Conservation (phyloP, 2,329 filamentous ascomycete genomes). For the Aspergillus terreus region DNA sequence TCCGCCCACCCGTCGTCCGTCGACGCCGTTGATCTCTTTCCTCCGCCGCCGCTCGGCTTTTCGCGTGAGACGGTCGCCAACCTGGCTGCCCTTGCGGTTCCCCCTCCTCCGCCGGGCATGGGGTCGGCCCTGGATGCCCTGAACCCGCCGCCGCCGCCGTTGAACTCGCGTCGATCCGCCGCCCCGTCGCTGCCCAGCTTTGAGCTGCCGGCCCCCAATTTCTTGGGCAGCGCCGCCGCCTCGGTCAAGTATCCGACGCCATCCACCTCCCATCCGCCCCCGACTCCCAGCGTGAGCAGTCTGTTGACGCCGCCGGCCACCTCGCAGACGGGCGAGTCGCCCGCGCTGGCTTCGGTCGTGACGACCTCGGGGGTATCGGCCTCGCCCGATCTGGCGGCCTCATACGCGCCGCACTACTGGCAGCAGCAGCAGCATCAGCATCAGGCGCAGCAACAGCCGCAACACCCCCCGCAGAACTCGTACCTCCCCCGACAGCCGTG, state of each 20-base stretch:
- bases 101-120: conserved; percentile 58
- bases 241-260: conserved; percentile 49
- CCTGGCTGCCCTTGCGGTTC: conserved; percentile 61
- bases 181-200: conserved; percentile 66
- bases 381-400: conserved; percentile 44
- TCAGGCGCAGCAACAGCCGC: background rate
- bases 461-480: conserved; percentile 39
- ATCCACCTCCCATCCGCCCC: conserved; percentile 41
- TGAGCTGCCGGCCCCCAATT: conserved; percentile 61
- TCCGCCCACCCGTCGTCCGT: conserved; percentile 37
- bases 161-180: conserved; percentile 67
- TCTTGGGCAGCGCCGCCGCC: conserved; percentile 41
- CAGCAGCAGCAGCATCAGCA: conserved; percentile 40
- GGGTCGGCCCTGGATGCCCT: conserved; percentile 59
- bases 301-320: conserved; percentile 60
- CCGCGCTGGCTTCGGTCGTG: conserved; percentile 33
- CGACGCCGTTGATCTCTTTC: conserved; percentile 35
- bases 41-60: conserved; percentile 38
- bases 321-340: conserved; percentile 49
- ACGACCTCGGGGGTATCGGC: conserved; percentile 41
- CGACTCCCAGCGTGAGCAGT: conserved; percentile 56
- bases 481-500: conserved; percentile 50
- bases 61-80: conserved; percentile 47
- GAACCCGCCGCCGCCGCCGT: conserved; percentile 57
- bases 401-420: conserved; percentile 53